Evolutionary conservation across 192 early-diverging fungal species (phyloP).

Genomic region (Backusella sp.): DNA sequence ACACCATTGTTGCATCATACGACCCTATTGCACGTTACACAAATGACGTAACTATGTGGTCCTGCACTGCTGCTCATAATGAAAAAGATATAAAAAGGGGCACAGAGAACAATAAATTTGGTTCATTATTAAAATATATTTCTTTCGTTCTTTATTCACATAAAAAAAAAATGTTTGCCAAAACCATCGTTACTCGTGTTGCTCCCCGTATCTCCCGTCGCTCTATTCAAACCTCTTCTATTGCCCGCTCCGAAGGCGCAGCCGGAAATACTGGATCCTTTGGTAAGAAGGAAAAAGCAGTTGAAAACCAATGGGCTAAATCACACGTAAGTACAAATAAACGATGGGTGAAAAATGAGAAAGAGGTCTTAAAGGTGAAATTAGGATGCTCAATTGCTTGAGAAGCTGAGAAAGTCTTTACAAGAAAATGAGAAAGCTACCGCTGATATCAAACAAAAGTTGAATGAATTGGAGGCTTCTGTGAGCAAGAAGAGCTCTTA

Average conservation of each 20-base stretch:
- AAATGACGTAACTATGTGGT: not conserved
- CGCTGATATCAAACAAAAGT: not conserved
- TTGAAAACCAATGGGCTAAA: conserved; percentile 4
- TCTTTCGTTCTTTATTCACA: not conserved
- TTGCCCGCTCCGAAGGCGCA: not conserved
- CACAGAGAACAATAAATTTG: not conserved
- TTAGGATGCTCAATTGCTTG: not conserved
- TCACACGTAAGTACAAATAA: conserved; percentile 3
- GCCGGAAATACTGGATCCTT: not conserved
- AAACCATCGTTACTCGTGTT: not conserved
- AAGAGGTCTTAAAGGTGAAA: not conserved
- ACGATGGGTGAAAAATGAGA: not conserved
- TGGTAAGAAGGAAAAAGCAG: conserved; percentile 13
- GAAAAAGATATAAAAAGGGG: not conserved
- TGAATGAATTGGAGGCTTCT: not conserved
- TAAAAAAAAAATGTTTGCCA: not conserved
- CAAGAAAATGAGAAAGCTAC: not conserved
- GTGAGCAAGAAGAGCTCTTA: not conserved
- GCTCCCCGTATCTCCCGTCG: conserved; percentile 1
- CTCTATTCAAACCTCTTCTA: not conserved
- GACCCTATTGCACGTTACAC: too few relatives aligned
- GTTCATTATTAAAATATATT: not conserved
- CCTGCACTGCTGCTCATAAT: too few relatives aligned
- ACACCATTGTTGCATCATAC: too few relatives aligned
- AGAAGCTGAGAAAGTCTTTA: not conserved